phyloP scores from a whole-genome alignment of 345 rosid species.

The Excoecaria cochinchinensis region DNA sequence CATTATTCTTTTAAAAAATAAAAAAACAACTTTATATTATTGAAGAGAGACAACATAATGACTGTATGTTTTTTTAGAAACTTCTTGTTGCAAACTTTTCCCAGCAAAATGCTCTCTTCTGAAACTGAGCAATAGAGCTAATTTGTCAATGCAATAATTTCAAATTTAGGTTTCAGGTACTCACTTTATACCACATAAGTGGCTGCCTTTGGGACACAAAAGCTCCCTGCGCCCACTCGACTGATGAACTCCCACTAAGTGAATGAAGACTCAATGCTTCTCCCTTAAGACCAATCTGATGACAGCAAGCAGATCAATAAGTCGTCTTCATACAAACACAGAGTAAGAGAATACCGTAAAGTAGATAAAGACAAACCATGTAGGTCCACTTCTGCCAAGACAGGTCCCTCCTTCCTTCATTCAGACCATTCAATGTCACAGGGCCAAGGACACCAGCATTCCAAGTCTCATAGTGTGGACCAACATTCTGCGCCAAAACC shows the following conservation, averaged over 20 bases:
- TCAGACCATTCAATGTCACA: slow-evolving; percentile 67
- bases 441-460: slow-evolving; percentile 97
- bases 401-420: slow-evolving; percentile 77
- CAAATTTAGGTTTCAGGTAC: slow-evolving; percentile 18
- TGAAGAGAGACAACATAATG: background rate
- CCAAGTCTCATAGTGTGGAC: slow-evolving; percentile 98
- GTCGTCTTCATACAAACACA: background rate
- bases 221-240: slow-evolving; percentile 89
- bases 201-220: slow-evolving; percentile 77
- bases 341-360: background rate
- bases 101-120: background rate
- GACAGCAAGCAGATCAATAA: slow-evolving; percentile 8
- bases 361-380: slow-evolving; percentile 51
- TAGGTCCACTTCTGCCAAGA: slow-evolving; percentile 99
- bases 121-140: background rate
- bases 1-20: background rate
- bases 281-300: slow-evolving; percentile 93
- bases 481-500: slow-evolving; percentile 66
- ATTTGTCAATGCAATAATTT: background rate
- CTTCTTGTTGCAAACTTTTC: background rate
- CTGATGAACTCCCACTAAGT: slow-evolving; percentile 75
- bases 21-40: background rate
- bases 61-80: background rate
- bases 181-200: slow-evolving; percentile 90
- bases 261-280: slow-evolving; percentile 89